Percentiles rank a stretch among this genome's conserved stretches.
Conservation (phyloP, 768 basidiomycete species). For the Wakefieldia striispora region DNA sequence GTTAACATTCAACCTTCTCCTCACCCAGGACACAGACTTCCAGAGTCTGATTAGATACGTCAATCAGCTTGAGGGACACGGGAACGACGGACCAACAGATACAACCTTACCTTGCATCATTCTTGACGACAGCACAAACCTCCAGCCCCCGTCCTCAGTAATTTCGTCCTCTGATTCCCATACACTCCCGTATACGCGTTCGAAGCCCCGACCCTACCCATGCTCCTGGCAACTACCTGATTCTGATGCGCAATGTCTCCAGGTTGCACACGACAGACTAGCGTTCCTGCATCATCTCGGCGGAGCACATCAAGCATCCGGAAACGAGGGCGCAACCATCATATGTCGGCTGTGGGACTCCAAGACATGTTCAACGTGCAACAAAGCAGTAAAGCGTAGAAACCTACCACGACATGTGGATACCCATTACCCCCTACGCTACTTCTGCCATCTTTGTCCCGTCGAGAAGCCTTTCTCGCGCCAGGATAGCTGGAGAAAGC, state of each 20-base stretch:
- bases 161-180: not conserved
- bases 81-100: not conserved
- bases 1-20: not conserved
- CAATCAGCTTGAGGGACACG: not conserved
- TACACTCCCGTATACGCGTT: not conserved
- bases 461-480: constrained; percentile 20
- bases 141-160: not conserved
- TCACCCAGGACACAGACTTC: not conserved
- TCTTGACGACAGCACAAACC: not conserved
- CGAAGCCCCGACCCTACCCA: not conserved
- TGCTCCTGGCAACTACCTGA: constrained; percentile 15
- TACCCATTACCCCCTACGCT: constrained; percentile 16
- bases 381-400: constrained; percentile 1
- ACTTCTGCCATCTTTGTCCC: constrained; percentile 13
- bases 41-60: not conserved
- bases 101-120: not conserved
- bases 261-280: not conserved
- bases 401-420: constrained; percentile 18
- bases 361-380: constrained; percentile 5
- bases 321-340: not conserved
- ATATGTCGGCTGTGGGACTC: constrained; percentile 12
- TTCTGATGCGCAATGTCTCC: not conserved
- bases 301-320: constrained; percentile 10
- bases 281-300: constrained; percentile 19
- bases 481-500: constrained; percentile 14